Conservation (phyloP, 2,329 filamentous ascomycete genomes). For the Penicillium hordei region DNA sequence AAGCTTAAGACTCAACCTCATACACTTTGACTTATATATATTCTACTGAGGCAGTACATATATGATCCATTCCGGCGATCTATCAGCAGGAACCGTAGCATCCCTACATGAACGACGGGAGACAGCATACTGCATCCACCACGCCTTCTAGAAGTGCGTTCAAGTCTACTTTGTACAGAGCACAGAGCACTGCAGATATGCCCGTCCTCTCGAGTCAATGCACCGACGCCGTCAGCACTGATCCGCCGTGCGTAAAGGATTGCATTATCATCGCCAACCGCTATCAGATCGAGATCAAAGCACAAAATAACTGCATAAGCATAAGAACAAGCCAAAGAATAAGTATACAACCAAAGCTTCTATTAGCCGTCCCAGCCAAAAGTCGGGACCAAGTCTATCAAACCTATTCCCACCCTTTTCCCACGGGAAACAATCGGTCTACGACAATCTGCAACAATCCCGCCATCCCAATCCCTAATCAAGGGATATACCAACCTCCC, state of each 20-base stretch:
- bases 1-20: not conserved
- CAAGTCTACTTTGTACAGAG: conserved; percentile 6
- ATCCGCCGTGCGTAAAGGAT: conserved; percentile 8
- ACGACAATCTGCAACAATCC: not conserved
- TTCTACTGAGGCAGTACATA: not conserved
- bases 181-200: conserved; percentile 12
- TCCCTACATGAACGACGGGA: conserved; percentile 12
- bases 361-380: not conserved
- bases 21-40: not conserved
- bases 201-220: conserved; percentile 3
- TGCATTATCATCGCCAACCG: conserved; percentile 3
- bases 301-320: conserved; percentile 1
- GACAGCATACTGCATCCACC: conserved; percentile 14
- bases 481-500: conserved; percentile 10
- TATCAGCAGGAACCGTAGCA: conserved; percentile 10
- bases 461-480: conserved; percentile 2
- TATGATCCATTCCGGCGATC: not conserved
- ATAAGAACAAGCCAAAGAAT: not conserved
- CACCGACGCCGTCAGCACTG: conserved; percentile 6
- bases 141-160: conserved; percentile 4
- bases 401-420: not conserved
- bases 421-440: conserved; percentile 12
- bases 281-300: not conserved
- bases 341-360: not conserved
- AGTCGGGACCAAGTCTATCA: not conserved